Conservation (phyloP, 1,284 basidiomycete species). For the Cutaneotrichosporon mucoides region DNA sequence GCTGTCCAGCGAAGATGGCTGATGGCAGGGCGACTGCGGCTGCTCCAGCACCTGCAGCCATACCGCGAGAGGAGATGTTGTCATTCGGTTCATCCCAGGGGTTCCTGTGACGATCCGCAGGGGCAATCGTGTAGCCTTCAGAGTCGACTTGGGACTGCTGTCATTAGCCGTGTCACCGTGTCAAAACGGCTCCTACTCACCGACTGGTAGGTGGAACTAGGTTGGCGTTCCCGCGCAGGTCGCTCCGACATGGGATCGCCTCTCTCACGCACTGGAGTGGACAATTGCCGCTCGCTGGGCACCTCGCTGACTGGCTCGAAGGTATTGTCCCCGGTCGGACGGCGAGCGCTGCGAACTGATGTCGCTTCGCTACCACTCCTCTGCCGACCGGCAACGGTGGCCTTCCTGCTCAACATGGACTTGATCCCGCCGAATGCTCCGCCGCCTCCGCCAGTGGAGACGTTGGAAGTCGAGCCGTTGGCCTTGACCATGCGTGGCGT, state of each 20-base stretch:
- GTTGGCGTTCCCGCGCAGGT: neutral
- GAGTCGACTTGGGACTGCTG: slow-evolving; percentile 48
- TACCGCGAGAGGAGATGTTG: slow-evolving; percentile 2
- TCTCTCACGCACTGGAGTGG: neutral
- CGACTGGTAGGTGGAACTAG: neutral
- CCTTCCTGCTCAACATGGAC: slow-evolving; percentile 47
- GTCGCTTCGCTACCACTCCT: slow-evolving; percentile 27
- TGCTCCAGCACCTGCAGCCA: neutral
- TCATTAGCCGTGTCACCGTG: neutral
- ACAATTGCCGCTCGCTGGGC: neutral
- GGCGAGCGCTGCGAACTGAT: slow-evolving; percentile 24
- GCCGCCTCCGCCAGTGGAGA: slow-evolving; percentile 2
- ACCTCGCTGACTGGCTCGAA: neutral
- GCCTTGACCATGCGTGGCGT: slow-evolving; percentile 20
- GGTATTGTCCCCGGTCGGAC: neutral
- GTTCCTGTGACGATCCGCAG: slow-evolving; percentile 51
- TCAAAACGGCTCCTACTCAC: neutral
- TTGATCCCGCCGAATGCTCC: slow-evolving; percentile 46
- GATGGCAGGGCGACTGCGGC: slow-evolving; percentile 14
- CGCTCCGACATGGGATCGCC: neutral
- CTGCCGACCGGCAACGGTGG: slow-evolving; percentile 28
- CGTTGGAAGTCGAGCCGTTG: slow-evolving; percentile 33
- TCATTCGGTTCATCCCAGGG: slow-evolving; percentile 50
- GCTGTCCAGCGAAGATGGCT: slow-evolving; percentile 16
- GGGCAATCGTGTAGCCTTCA: slow-evolving; percentile 55